Evolutionary conservation across 2,329 filamentous ascomycete genomes (phyloP).

Genomic region (Alternaria infectoria): DNA sequence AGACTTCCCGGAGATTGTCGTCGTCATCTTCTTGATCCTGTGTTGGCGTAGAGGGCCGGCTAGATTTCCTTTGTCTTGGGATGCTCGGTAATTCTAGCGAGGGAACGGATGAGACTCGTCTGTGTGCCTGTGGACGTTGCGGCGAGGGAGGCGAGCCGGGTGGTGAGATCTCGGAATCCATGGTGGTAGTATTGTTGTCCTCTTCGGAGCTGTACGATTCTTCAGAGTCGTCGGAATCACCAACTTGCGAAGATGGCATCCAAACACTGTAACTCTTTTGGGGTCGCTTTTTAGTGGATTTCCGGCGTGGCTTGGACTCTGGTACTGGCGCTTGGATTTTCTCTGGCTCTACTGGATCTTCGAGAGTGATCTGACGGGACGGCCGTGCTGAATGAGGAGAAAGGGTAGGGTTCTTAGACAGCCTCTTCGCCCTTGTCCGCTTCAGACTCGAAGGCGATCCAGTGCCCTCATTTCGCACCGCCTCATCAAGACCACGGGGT

Average conservation of each 20-base stretch:
- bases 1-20: constrained; percentile 20
- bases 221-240: constrained; percentile 38
- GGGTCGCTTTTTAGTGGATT: constrained; percentile 39
- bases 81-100: constrained; percentile 55
- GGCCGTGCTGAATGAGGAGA: constrained; percentile 37
- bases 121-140: constrained; percentile 48
- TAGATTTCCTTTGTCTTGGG: constrained; percentile 52
- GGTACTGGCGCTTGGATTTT: constrained; percentile 18
- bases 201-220: constrained; percentile 29
- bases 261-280: constrained; percentile 56
- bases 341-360: constrained; percentile 36
- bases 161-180: constrained; percentile 24
- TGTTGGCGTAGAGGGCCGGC: constrained; percentile 46
- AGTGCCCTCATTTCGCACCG: constrained; percentile 38
- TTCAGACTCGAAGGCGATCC: constrained; percentile 43
- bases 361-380: constrained; percentile 45
- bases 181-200: constrained; percentile 29
- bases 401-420: constrained; percentile 38
- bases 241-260: constrained; percentile 53
- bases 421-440: constrained; percentile 49
- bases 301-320: constrained; percentile 33
- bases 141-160: constrained; percentile 31
- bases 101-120: constrained; percentile 57
- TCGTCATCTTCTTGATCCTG: constrained; percentile 21
- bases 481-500: constrained; percentile 47